Evolutionary conservation across 2,329 filamentous ascomycete genomes (phyloP), one percentile per base, ranked within the genome.

Genomic region (Aspergillus proliferans): DNA sequence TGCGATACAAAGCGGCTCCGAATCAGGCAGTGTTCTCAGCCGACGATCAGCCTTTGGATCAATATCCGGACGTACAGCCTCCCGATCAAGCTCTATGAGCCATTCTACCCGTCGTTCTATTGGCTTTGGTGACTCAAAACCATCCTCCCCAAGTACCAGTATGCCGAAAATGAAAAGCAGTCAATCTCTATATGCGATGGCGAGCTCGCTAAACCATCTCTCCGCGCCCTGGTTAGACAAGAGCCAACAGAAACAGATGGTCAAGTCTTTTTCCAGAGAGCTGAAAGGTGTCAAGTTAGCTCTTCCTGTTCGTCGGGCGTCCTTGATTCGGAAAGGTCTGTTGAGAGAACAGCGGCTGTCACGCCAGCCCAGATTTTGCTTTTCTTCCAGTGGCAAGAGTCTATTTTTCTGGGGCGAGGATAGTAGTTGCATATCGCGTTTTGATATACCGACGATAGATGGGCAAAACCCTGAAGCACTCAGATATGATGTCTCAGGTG

Each of bases 401-500:
- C 51, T 60, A 22, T 47, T 60, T 3, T 47, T 59, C n/a, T 60
- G 58, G 58, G 58, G 57, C 6, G 46, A 46, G 6, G 47, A 54
- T 12, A 53, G 46, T 21, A 57, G 50, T 36, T 56, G 54, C 51
- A 51, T 67, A 8, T 51, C 63, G 40, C 55, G 61, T 6, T 66
- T 68, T 41, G 65, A 67, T 18, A 54, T 65, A 2, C 51, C 60
- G 3, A 51, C 44, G n/a, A 55, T 59, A 8, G 58, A 64, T 30
- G 51, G 60, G 3, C 56, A 58, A 6, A 56, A 54, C 7, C 60
- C 58, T 4, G 61, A 62, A 47, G 54, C 60, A 7, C 63, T 64
- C 42, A 62, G 52, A 44, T 68, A 68, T 43, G 63, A 66, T 48
- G 55, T 64, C n/a, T 48, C 60, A 4, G 54, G 57, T 3, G 60